These are phyloP conservation scores for Triangularia verruculosa DNA, from an alignment of 2,329 filamentous ascomycete species.

Conservation along the genomic window DNA sequence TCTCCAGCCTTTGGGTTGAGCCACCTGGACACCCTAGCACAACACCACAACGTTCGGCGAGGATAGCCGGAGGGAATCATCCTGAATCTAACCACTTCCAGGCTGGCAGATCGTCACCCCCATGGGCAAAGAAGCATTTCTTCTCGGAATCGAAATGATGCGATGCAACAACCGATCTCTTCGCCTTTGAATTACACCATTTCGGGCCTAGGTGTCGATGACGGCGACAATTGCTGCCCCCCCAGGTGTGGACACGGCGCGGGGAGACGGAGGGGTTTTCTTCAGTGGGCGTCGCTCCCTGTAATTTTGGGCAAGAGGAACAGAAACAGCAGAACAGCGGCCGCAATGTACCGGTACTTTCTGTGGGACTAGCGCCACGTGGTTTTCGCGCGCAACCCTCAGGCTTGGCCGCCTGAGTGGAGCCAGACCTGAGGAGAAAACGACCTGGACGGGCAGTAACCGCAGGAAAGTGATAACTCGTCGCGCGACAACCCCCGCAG, in stretches of 20 bases:
- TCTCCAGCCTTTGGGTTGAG: neutral
- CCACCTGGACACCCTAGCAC: neutral
- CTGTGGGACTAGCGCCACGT: constrained; percentile 20
- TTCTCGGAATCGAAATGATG: neutral
- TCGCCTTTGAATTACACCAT: neutral
- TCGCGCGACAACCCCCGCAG: neutral
- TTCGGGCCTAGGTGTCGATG: neutral
- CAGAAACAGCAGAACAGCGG: neutral
- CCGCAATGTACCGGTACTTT: constrained; percentile 16
- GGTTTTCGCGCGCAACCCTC: constrained; percentile 7
- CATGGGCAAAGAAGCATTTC: neutral
- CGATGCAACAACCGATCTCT: neutral
- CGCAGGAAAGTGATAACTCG: neutral
- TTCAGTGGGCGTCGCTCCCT: constrained; percentile 1
- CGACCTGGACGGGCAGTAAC: neutral
- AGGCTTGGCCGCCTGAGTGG: constrained; percentile 6
- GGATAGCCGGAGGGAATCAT: neutral
- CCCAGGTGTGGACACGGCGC: neutral
- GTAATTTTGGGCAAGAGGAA: neutral
- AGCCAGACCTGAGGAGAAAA: neutral
- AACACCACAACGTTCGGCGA: neutral
- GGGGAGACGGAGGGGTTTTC: neutral
- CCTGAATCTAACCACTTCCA: neutral
- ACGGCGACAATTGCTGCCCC: neutral
- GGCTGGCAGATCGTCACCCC: neutral